A percentile compares a stretch with the other conserved stretches of the same genome.
These are phyloP conservation scores for Pyrus hybrid DNA, from an alignment of 331 rosid genomes.

Conservation along the genomic window DNA sequence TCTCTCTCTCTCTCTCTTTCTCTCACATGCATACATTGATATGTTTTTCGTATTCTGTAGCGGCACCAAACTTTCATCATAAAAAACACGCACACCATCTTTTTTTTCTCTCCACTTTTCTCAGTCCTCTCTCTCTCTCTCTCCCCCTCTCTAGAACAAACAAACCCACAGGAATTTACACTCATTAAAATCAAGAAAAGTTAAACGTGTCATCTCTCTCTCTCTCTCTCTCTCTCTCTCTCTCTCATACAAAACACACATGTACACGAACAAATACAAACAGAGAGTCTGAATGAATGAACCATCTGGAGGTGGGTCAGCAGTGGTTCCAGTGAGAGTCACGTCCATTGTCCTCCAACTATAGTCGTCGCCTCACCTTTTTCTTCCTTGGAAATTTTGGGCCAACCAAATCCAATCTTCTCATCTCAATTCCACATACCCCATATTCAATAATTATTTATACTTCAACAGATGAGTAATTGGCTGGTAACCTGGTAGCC, in stretches of 20 bases:
- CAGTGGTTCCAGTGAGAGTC: constrained; percentile 21
- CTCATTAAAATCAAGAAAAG: neutral
- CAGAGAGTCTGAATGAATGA: neutral
- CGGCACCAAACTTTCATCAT: neutral
- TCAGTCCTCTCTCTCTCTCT: constrained; percentile 1
- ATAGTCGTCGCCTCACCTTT: neutral
- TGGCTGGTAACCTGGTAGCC: no score
- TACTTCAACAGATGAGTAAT: no score
- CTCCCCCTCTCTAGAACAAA: neutral
- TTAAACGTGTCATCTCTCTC: neutral
- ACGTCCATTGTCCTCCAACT: constrained; percentile 36
- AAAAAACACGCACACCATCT: constrained; percentile 1
- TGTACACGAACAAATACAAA: neutral
- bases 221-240: neutral
- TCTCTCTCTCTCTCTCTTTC: no score
- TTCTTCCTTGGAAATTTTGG: constrained; percentile 31
- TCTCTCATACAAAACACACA: neutral
- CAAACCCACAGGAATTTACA: neutral
- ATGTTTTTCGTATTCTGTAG: neutral
- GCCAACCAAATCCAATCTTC: constrained; percentile 33
- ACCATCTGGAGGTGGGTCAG: constrained; percentile 25
- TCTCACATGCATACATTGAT: no score
- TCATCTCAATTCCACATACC: constrained; percentile 6
- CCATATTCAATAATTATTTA: no score
- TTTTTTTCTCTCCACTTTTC: neutral